Percentiles rank a stretch among this genome's conserved stretches.
Conservation (phyloP, 768 basidiomycete genomes). For the Sistotremastrum suecicum region DNA sequence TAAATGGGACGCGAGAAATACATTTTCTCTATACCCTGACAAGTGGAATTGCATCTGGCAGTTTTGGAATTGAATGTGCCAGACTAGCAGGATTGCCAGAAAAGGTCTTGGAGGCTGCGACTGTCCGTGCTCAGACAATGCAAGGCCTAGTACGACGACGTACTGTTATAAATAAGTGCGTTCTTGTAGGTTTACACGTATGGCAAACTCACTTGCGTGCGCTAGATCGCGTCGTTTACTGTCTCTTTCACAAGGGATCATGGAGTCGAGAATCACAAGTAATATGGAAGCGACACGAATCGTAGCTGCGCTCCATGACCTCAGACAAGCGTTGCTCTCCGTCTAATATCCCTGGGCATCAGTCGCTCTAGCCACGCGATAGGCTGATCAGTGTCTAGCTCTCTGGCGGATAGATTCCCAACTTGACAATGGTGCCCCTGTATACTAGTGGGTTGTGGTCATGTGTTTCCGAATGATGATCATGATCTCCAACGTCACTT, state of each 20-base stretch:
- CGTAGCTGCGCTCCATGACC: too few relatives aligned
- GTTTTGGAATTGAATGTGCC: slow-evolving; percentile 89
- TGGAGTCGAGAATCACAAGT: neutral
- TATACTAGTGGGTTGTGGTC: too few relatives aligned
- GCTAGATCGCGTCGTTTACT: too few relatives aligned
- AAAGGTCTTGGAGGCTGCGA: slow-evolving; percentile 46
- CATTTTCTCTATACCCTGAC: slow-evolving; percentile 76
- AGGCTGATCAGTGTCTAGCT: too few relatives aligned
- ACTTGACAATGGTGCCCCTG: too few relatives aligned
- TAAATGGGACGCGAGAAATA: slow-evolving; percentile 66
- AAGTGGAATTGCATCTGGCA: slow-evolving; percentile 58
- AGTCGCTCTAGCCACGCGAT: too few relatives aligned
- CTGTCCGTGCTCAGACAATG: slow-evolving; percentile 36
- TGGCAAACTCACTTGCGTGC: neutral
- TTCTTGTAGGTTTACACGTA: neutral
- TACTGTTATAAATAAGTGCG: slow-evolving; percentile 6
- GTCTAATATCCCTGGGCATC: neutral
- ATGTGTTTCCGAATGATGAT: too few relatives aligned
- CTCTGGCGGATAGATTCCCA: too few relatives aligned
- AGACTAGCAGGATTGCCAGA: slow-evolving; percentile 76
- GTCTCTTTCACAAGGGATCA: neutral
- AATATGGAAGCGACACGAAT: too few relatives aligned
- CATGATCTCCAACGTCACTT: too few relatives aligned
- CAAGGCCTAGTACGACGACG: slow-evolving; percentile 27
- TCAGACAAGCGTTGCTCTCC: neutral